A percentile compares a stretch with the other conserved stretches of the same genome.
These are phyloP conservation scores for Sporothrix globosa DNA, from an alignment of 2,329 filamentous ascomycete genomes.

Conservation along the genomic window DNA sequence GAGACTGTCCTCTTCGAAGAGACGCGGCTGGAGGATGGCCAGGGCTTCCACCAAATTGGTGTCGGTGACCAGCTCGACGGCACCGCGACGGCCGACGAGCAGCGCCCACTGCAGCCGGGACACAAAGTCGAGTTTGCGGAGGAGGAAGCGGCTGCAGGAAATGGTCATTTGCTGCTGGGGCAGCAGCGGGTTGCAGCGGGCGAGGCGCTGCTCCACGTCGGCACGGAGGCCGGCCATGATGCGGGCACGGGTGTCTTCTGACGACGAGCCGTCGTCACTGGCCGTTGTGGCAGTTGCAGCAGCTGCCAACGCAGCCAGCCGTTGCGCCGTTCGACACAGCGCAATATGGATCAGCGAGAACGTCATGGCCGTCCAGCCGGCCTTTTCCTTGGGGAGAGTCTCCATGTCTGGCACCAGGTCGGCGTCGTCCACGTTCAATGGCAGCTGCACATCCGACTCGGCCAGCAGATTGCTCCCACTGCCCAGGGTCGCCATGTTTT, in stretches of 20 bases:
- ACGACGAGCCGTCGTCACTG: background rate
- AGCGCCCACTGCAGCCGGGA: constrained; percentile 3
- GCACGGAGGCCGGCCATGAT: constrained; percentile 1
- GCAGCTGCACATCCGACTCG: constrained; percentile 13
- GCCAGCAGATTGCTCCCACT: background rate
- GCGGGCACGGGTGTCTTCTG: background rate
- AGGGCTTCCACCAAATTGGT: constrained; percentile 8
- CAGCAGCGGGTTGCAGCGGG: background rate
- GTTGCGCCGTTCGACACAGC: background rate
- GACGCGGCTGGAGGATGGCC: background rate
- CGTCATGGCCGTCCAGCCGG: constrained; percentile 21
- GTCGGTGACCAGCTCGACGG: background rate
- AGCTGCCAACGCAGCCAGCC: background rate
- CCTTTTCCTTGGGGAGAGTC: background rate
- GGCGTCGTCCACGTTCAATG: background rate
- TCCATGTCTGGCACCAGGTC: background rate
- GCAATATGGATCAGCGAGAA: constrained; percentile 18
- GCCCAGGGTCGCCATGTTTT: background rate
- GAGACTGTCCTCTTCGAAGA: background rate
- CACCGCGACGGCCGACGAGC: background rate
- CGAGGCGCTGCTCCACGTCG: background rate
- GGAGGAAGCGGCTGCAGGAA: background rate
- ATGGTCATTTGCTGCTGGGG: constrained; percentile 24
- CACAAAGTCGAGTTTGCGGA: constrained; percentile 15
- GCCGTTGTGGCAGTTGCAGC: background rate